Evolutionary conservation across 805 yeast genomes (phyloP), one percentile per base, ranked within the genome.

Genomic region (Candida bentonensis): DNA sequence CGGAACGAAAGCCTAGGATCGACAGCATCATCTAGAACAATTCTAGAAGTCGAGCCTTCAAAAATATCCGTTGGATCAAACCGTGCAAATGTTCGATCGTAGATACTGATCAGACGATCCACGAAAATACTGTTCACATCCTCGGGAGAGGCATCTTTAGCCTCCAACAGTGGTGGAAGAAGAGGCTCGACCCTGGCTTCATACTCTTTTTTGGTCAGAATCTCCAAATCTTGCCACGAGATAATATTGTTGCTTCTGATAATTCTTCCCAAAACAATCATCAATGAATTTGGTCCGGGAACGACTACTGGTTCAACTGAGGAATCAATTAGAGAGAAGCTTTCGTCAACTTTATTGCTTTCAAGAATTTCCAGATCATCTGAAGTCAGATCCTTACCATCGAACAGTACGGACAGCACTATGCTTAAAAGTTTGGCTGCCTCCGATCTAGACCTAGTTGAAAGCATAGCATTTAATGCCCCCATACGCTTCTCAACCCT

Each of bases 141-240:
- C n/a, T n/a, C n/a, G n/a, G n/a, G n/a, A n/a, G n/a, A n/a, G n/a
- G n/a, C n/a, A n/a, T n/a, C 45, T 9, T 42, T 53, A 27, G 22
- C 21, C 17, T 44, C 47, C 15, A 51, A 47, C 20, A 51, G 39
- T 4, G 44, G 22, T 3, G 25, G 28, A 2, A 44, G 26, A 9
- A 49, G 44, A 22, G 56, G 45, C 3, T 26, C 44, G 26, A 53
- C 42, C 13, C 52, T 42, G 2, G 48, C 21, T 9, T 33, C 17
- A 21, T 21, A 44, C 34, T 47, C 56, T 62, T 17, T 44, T 46
- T 23, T 52, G 52, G 26, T 65, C 59, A 47, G 39, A 23, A 46
- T 42, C 22, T 42, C 40, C 15, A 54, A 17, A 23, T 50, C 53
- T 4, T 44, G 42, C 1, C 45, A 4, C n/a, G 13, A 4, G 36